Percentiles rank a stretch among this genome's conserved stretches.
Conservation (phyloP, 805 yeast genomes). For the Metschnikowia shivogae region DNA sequence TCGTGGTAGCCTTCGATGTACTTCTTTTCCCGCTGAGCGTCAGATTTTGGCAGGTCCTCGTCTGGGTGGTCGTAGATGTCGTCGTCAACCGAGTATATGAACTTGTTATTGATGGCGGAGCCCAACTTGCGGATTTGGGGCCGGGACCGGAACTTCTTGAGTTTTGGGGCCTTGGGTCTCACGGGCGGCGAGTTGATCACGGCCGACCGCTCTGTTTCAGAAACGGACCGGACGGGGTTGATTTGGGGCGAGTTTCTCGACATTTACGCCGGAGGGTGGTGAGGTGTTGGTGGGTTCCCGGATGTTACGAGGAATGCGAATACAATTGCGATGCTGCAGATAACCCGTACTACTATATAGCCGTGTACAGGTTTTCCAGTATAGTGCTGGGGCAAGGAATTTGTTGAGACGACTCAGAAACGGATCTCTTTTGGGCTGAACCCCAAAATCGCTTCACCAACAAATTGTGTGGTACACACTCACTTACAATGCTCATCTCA, state of each 20-base stretch:
- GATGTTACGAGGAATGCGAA: too few species aligned
- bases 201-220: slow-evolving; percentile 9
- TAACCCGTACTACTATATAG: too few species aligned
- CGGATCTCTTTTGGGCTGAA: too few species aligned
- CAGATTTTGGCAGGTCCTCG: slow-evolving; percentile 41
- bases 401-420: too few species aligned
- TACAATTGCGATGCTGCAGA: too few species aligned
- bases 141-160: slow-evolving; percentile 21
- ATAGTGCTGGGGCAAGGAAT: too few species aligned
- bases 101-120: slow-evolving; percentile 22
- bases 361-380: too few species aligned
- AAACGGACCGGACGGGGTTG: slow-evolving; percentile 12
- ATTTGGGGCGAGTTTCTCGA: slow-evolving; percentile 11
- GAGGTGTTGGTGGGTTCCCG: too few species aligned
- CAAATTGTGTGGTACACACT: too few species aligned
- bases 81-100: slow-evolving; percentile 76
- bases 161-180: slow-evolving; percentile 11
- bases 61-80: slow-evolving; percentile 59
- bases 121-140: slow-evolving; percentile 31
- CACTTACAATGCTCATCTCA: too few species aligned
- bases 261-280: background rate
- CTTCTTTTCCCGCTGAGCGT: slow-evolving; percentile 32
- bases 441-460: too few species aligned
- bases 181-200: slow-evolving; percentile 11
- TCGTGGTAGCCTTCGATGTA: slow-evolving; percentile 72